Conservation (phyloP, 805 yeast genomes). For the Pachysolen tannophilus region DNA sequence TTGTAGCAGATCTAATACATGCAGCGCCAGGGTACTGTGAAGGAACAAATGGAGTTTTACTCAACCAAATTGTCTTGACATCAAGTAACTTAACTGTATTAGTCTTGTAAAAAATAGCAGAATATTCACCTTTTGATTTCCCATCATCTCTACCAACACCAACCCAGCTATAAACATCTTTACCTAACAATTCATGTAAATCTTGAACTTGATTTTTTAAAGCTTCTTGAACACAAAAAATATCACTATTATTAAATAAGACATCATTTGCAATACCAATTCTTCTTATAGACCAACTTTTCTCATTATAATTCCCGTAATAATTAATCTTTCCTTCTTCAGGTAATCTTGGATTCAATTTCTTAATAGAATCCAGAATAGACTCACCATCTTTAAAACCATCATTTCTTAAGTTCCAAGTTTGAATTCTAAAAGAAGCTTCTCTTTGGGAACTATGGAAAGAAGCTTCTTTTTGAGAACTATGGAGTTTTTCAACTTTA, state of each 20-base stretch:
- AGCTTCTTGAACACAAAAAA: conserved; percentile 41
- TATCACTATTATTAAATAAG: conserved; percentile 23
- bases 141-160: conserved; percentile 45
- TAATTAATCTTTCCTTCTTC: conserved; percentile 15
- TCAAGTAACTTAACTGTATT: conserved; percentile 30
- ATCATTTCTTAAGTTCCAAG: conserved; percentile 23
- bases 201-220: conserved; percentile 38
- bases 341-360: conserved; percentile 16
- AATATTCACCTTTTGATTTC: conserved; percentile 36
- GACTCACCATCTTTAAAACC: conserved; percentile 15
- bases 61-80: conserved; percentile 42
- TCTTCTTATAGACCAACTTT: conserved; percentile 27
- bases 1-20: conserved; percentile 30
- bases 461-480: too few relatives aligned
- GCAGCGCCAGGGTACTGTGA: conserved; percentile 34
- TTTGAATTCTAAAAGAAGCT: conserved; percentile 11
- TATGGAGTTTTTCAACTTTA: too few relatives aligned
- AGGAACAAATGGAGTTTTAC: conserved; percentile 46
- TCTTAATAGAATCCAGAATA: conserved; percentile 15
- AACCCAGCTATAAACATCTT: conserved; percentile 27
- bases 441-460: too few relatives aligned
- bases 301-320: conserved; percentile 20
- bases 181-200: conserved; percentile 24
- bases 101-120: conserved; percentile 36
- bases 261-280: conserved; percentile 27